Percentiles rank a stretch among this genome's conserved stretches.
Conservation (phyloP, 2,329 filamentous ascomycete species). For the Pseudogymnoascus sp. region DNA sequence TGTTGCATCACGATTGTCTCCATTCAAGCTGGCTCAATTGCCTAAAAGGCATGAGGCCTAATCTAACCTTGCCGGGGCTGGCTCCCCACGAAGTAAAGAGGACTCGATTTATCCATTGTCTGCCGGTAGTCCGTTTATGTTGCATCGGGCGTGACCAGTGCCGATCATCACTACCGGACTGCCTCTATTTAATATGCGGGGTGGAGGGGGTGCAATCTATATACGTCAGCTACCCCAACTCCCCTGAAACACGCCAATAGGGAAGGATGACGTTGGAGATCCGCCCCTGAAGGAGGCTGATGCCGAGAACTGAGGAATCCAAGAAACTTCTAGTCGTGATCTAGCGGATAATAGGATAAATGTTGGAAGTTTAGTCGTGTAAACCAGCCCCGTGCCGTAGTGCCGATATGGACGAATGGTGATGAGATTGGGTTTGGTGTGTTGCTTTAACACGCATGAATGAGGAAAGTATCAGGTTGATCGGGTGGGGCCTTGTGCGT, state of each 20-base stretch:
- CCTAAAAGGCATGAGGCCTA: background rate
- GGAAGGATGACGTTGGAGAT: background rate
- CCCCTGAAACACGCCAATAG: constrained; percentile 7
- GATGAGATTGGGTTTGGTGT: background rate
- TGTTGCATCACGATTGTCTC: background rate
- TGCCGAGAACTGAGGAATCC: background rate
- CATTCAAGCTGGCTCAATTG: background rate
- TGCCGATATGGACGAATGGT: background rate
- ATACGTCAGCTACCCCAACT: constrained; percentile 9
- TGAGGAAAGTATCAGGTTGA: constrained; percentile 2
- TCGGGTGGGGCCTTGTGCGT: background rate
- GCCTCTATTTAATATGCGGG: background rate
- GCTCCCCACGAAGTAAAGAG: background rate
- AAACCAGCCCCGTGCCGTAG: background rate
- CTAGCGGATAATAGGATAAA: constrained; percentile 9
- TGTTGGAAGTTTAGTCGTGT: background rate
- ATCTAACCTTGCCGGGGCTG: background rate
- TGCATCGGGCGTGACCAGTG: constrained; percentile 7
- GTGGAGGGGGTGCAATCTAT: constrained; percentile 4
- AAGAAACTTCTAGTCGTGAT: constrained; percentile 1
- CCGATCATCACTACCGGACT: constrained; percentile 5
- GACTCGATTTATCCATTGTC: background rate
- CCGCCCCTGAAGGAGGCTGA: background rate
- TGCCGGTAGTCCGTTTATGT: constrained; percentile 5
- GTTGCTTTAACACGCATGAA: constrained; percentile 4